phyloP scores from a whole-genome alignment of 106 monocot genomes.

The Hemerocallis citrina region DNA sequence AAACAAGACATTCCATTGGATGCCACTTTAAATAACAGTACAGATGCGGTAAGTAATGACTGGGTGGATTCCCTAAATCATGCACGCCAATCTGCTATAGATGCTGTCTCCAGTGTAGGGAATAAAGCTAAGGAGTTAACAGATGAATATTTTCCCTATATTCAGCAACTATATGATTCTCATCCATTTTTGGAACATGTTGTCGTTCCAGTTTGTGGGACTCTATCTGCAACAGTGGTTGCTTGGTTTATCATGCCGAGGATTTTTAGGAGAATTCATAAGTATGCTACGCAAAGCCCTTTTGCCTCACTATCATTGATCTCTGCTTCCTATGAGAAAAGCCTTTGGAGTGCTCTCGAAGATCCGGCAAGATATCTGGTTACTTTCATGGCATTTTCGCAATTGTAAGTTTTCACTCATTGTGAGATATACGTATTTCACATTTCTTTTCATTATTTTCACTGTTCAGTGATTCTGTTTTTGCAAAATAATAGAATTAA shows the following conservation, averaged over 20 bases:
- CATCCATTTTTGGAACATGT: constrained; percentile 71
- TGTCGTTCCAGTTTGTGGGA: constrained; percentile 61
- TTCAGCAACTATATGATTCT: constrained; percentile 67
- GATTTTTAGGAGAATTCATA: constrained; percentile 63
- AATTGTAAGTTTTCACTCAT: constrained; percentile 53
- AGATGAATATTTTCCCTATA: constrained; percentile 34
- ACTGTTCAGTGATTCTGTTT: background rate
- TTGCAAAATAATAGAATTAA: no score
- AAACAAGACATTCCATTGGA: constrained; percentile 19
- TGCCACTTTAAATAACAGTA: constrained; percentile 19
- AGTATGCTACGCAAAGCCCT: constrained; percentile 39
- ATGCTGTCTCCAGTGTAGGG: constrained; percentile 25
- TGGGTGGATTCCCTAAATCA: constrained; percentile 45
- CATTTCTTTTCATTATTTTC: background rate
- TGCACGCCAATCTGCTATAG: constrained; percentile 25
- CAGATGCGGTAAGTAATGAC: constrained; percentile 25
- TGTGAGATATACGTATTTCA: background rate
- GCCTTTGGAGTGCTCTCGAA: constrained; percentile 87
- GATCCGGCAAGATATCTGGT: constrained; percentile 91
- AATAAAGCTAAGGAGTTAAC: constrained; percentile 52
- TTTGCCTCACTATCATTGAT: constrained; percentile 37
- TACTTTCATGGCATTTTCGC: constrained; percentile 84
- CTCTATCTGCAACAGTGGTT: constrained; percentile 47
- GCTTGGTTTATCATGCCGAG: constrained; percentile 88
- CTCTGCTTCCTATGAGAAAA: constrained; percentile 63